Base-by-base conservation (phyloP, 1,139 yeast genomes). In the Blastobotrys proliferans region DNA sequence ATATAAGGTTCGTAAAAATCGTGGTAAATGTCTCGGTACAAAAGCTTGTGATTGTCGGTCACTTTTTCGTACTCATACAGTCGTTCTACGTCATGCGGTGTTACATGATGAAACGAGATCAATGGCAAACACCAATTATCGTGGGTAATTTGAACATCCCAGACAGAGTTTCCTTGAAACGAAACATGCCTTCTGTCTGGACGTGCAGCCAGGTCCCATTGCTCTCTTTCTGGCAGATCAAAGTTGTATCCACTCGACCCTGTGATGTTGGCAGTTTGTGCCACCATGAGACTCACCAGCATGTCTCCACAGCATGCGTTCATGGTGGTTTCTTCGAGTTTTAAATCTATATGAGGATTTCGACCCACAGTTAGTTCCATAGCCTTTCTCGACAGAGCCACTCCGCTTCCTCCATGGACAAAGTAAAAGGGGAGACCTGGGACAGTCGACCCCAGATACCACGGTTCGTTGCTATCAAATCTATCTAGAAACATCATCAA, bases 371-470 rank as follows among this genome's bases (percentile, higher is more conserved):
- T 54, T 25, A 45, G 45, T 32, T 54, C 52, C 58, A 63, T 49
- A 3, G 65, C 60, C 8, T 49, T 61, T 1, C 56, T 51, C 5
- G 67, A 62, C 5, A 64, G 43, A 5, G 63, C 60, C 1, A 63
- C 62, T 2, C 65, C 69, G 8, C 65, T 54, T 2, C 68, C 69
- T 6, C 69, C 68, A 38, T 63, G 65, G 3, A 65, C 69, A 47
- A 63, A 64, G 4, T 47, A 22, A 49, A 51, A 35, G 42, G 48
- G 40, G 54, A 51, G 55, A 60, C 51, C 10, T 60, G 60, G 14
- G 47, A 58, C 3, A 54, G 54, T 4, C 67, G 62, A 6, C 61
- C 68, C 68, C 44, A 63, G 35, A 49, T 63, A 64, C 29, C 54
- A 46, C 17, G 59, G 58, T 40, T 54, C 48, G 17, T 45, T 47